Percentiles rank a stretch among this genome's conserved stretches.
Conservation (phyloP, 495 filamentous ascomycete genomes). For the Lindgomyces ingoldianus region DNA sequence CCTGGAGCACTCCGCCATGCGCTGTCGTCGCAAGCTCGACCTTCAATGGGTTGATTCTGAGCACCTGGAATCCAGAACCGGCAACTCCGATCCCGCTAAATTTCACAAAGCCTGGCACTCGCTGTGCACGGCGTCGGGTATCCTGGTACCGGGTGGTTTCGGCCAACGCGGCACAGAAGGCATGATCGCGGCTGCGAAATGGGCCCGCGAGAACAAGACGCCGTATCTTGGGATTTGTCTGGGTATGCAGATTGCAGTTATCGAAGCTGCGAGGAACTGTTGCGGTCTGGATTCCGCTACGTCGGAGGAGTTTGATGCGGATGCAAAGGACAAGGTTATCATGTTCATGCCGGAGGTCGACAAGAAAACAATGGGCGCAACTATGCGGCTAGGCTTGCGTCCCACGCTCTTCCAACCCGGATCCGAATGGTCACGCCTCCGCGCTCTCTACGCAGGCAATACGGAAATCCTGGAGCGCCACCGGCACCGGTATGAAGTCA, state of each 20-base stretch:
- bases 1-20: slow-evolving; percentile 90
- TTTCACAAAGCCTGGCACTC: slow-evolving; percentile 89
- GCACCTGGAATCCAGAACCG: slow-evolving; percentile 68
- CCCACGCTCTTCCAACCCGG: slow-evolving; percentile 73
- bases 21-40: slow-evolving; percentile 74
- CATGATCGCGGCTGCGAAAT: slow-evolving; percentile 81
- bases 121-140: slow-evolving; percentile 68
- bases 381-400: slow-evolving; percentile 85
- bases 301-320: slow-evolving; percentile 61
- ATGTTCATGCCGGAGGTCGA: slow-evolving; percentile 91
- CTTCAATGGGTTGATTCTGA: slow-evolving; percentile 81
- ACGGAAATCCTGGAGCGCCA: slow-evolving; percentile 60
- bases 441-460: slow-evolving; percentile 68
- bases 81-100: slow-evolving; percentile 61
- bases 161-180: slow-evolving; percentile 78
- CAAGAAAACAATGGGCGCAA: slow-evolving; percentile 75
- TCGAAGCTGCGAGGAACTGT: slow-evolving; percentile 80
- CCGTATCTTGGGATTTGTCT: slow-evolving; percentile 93
- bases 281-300: slow-evolving; percentile 62
- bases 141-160: slow-evolving; percentile 79
- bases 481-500: slow-evolving; percentile 76
- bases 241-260: slow-evolving; percentile 91
- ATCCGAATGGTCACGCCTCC: slow-evolving; percentile 77
- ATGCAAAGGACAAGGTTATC: slow-evolving; percentile 62
- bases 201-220: slow-evolving; percentile 76